Evolutionary conservation across 1,284 basidiomycete genomes (phyloP).

Genomic region (Agaricales sp.): DNA sequence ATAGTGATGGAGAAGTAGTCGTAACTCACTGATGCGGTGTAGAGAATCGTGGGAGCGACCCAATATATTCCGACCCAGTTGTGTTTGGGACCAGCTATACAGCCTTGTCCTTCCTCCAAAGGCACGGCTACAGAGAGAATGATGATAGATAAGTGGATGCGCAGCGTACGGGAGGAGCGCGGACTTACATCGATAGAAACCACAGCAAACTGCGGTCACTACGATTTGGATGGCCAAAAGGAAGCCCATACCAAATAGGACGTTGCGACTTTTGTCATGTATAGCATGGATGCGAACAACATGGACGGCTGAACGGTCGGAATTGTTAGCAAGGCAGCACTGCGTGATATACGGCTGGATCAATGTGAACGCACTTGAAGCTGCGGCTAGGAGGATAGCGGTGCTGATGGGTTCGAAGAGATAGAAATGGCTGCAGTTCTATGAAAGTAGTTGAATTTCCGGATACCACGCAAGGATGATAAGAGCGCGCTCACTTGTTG

Average conservation of each 20-base stretch:
- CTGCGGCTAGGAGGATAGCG: conserved; percentile 59
- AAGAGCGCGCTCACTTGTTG: conserved; percentile 30
- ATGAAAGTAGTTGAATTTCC: conserved; percentile 7
- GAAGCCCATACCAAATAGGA: conserved; percentile 44
- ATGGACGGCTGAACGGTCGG: conserved; percentile 47
- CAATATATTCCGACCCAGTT: conserved; percentile 80
- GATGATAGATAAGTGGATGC: conserved; percentile 5
- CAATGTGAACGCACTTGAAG: conserved; percentile 37
- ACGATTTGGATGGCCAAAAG: conserved; percentile 59
- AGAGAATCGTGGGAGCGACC: conserved; percentile 63
- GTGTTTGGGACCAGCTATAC: conserved; percentile 68
- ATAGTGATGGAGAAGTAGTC: neutral
- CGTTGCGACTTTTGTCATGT: conserved; percentile 46
- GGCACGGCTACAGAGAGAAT: conserved; percentile 43
- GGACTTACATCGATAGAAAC: conserved; percentile 57
- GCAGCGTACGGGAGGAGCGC: conserved; percentile 1
- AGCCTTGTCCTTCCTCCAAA: conserved; percentile 60
- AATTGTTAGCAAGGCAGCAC: conserved; percentile 6
- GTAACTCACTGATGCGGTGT: conserved; percentile 45
- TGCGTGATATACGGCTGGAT: conserved; percentile 4
- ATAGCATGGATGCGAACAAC: conserved; percentile 70
- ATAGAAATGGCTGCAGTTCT: conserved; percentile 62
- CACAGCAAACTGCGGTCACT: conserved; percentile 59
- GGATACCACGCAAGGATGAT: conserved; percentile 3
- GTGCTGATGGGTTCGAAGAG: conserved; percentile 79